Evolutionary conservation across 768 basidiomycete species (phyloP).

Genomic region (Dictyophora rubrovolvata): DNA sequence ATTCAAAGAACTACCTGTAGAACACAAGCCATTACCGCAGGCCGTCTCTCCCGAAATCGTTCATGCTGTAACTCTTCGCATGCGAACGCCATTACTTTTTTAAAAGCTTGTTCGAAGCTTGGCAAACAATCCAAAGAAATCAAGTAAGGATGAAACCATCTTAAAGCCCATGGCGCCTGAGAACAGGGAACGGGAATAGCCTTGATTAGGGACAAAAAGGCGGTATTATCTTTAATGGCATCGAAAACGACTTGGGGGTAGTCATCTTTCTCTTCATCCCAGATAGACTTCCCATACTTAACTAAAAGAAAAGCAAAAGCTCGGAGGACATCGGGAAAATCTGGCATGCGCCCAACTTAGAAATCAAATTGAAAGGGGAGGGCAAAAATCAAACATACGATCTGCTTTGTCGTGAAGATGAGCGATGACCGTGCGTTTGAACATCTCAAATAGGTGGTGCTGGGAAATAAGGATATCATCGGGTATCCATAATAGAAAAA

Average conservation of each 20-base stretch:
- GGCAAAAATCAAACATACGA: slow-evolving; percentile 36
- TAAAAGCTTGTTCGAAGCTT: slow-evolving; percentile 55
- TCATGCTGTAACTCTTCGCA: slow-evolving; percentile 78
- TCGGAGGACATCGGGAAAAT: slow-evolving; percentile 49
- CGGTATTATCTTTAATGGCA: slow-evolving; percentile 68
- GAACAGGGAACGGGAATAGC: slow-evolving; percentile 19
- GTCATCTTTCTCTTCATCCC: slow-evolving; percentile 61
- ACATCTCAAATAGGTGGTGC: slow-evolving; percentile 27
- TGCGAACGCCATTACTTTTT: slow-evolving; percentile 60
- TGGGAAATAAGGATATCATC: slow-evolving; percentile 27
- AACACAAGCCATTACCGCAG: slow-evolving; percentile 49
- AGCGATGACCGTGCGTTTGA: slow-evolving; percentile 44
- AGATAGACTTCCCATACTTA: slow-evolving; percentile 45
- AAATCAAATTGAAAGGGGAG: slow-evolving; percentile 1
- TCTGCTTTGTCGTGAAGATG: slow-evolving; percentile 52
- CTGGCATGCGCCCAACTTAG: slow-evolving; percentile 24
- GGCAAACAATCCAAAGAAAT: slow-evolving; percentile 39
- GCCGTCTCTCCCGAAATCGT: slow-evolving; percentile 49
- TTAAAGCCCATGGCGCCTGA: slow-evolving; percentile 39
- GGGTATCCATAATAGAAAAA: slow-evolving; percentile 46
- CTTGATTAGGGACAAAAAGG: slow-evolving; percentile 38
- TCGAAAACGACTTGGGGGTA: slow-evolving; percentile 75
- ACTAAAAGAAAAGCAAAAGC: slow-evolving; percentile 53
- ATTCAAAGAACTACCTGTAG: slow-evolving; percentile 41
- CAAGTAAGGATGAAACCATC: slow-evolving; percentile 60